phyloP scores from a whole-genome alignment of 495 filamentous ascomycete genomes.

The Talaromyces nanjingensis region DNA sequence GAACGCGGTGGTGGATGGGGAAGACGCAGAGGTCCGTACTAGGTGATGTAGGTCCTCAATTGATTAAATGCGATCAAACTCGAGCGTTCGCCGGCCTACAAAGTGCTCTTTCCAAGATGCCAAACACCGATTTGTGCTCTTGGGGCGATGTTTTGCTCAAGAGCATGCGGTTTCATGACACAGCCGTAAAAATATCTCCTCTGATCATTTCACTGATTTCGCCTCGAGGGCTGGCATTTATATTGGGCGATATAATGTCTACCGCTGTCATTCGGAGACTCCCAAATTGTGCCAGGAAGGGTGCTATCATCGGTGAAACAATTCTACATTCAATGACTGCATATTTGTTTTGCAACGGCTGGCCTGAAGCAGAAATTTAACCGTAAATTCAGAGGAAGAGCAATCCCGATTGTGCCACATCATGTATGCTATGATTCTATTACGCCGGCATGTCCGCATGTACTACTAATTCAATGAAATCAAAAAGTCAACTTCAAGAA shows the following conservation, averaged over 20 bases:
- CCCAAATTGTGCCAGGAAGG: no score
- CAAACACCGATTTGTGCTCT: background rate
- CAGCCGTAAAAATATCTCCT: background rate
- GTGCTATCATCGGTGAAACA: background rate
- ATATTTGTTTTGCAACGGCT: background rate
- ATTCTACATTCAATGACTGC: background rate
- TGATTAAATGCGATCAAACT: background rate
- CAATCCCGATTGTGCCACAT: background rate
- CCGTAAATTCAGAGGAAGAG: background rate
- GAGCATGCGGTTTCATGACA: background rate
- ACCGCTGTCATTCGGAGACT: no score
- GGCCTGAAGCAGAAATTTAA: background rate
- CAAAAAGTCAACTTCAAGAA: background rate
- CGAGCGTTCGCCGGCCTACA: background rate
- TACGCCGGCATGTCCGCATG: background rate
- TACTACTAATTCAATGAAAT: background rate
- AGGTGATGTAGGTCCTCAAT: background rate
- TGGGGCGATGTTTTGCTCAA: no score
- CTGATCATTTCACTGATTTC: background rate
- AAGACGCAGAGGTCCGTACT: slow-evolving; percentile 37
- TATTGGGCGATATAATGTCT: background rate
- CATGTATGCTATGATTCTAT: background rate
- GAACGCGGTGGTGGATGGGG: slow-evolving; percentile 26
- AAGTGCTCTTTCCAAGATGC: background rate
- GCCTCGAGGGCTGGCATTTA: no score